A percentile compares a stretch with the other conserved stretches of the same genome.
Evolutionary conservation across 2,329 filamentous ascomycete species (phyloP).

Genomic region (Paecilomyces sp.): DNA sequence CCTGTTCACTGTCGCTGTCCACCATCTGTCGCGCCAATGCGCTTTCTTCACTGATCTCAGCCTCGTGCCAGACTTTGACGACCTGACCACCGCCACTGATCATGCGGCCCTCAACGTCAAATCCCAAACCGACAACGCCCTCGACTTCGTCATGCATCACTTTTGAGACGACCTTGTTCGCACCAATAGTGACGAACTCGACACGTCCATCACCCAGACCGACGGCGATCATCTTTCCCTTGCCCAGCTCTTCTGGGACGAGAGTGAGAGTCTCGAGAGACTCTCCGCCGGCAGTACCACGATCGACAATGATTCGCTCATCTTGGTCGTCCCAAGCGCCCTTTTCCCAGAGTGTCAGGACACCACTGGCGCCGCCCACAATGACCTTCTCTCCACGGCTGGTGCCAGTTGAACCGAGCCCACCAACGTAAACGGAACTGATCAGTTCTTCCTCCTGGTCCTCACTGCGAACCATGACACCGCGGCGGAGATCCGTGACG

Average conservation of each 20-base stretch:
- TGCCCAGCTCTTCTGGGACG: slow-evolving; percentile 62
- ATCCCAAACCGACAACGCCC: slow-evolving; percentile 71
- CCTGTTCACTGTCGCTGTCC: slow-evolving; percentile 39
- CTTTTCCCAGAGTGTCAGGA: slow-evolving; percentile 88
- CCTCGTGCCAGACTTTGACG: slow-evolving; percentile 85
- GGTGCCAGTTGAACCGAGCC: slow-evolving; percentile 58
- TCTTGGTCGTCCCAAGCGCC: slow-evolving; percentile 95
- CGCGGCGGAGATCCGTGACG: slow-evolving; percentile 79
- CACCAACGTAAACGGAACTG: slow-evolving; percentile 70
- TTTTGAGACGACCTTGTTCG: slow-evolving; percentile 63
- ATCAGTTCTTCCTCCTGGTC: slow-evolving; percentile 92
- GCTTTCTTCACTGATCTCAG: slow-evolving; percentile 47
- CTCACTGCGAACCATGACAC: slow-evolving; percentile 81
- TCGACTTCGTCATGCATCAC: slow-evolving; percentile 79
- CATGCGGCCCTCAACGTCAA: slow-evolving; percentile 79
- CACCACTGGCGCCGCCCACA: slow-evolving; percentile 70
- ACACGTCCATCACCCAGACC: slow-evolving; percentile 76
- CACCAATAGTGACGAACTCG: slow-evolving; percentile 66
- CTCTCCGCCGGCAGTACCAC: slow-evolving; percentile 57
- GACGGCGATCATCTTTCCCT: slow-evolving; percentile 61
- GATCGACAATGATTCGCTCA: slow-evolving; percentile 73
- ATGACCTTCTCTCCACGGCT: slow-evolving; percentile 69
- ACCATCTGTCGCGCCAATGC: slow-evolving; percentile 26
- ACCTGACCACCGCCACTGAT: slow-evolving; percentile 81
- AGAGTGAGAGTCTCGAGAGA: slow-evolving; percentile 71